Percentiles rank a stretch among this genome's conserved stretches.
phyloP scores from a whole-genome alignment of 768 basidiomycete genomes.

The Calocera cornea region DNA sequence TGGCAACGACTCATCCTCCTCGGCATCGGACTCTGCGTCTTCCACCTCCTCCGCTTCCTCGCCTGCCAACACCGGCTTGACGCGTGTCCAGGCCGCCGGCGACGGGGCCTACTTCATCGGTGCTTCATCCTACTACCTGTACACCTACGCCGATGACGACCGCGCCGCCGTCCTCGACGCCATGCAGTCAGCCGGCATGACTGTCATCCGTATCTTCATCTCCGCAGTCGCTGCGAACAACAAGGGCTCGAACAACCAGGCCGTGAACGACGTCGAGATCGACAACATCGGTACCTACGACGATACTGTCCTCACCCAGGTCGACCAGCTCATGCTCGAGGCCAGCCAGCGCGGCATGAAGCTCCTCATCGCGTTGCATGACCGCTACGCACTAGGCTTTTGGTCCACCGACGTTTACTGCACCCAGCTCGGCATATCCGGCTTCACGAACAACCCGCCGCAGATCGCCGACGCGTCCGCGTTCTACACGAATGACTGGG shows the following conservation, averaged over 20 bases:
- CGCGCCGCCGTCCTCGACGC: conserved; percentile 17
- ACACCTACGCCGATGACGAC: conserved; percentile 12
- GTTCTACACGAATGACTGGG: conserved; percentile 16
- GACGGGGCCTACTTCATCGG: conserved; percentile 12
- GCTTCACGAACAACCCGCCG: conserved; percentile 13
- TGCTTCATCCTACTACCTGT: conserved; percentile 20
- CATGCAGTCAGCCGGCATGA: conserved; percentile 18
- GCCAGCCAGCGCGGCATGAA: conserved; percentile 15
- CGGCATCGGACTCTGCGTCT: not conserved
- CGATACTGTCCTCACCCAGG: conserved; percentile 19
- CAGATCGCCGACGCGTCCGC: conserved; percentile 14
- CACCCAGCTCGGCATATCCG: conserved; percentile 13
- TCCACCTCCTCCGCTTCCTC: not conserved
- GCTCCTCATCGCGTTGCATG: conserved; percentile 19
- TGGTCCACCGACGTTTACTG: conserved; percentile 22
- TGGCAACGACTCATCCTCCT: not conserved
- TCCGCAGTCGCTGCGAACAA: conserved; percentile 11
- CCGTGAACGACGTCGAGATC: conserved; percentile 17
- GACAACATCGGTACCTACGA: conserved; percentile 18
- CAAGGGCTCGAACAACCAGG: conserved; percentile 15
- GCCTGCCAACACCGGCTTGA: not conserved
- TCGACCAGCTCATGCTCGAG: conserved; percentile 22
- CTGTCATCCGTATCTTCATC: conserved; percentile 18
- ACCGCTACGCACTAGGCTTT: conserved; percentile 21
- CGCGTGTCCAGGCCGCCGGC: not conserved